Conservation (phyloP, 176 grass and related monocot species). For the Melocanna baccifera region DNA sequence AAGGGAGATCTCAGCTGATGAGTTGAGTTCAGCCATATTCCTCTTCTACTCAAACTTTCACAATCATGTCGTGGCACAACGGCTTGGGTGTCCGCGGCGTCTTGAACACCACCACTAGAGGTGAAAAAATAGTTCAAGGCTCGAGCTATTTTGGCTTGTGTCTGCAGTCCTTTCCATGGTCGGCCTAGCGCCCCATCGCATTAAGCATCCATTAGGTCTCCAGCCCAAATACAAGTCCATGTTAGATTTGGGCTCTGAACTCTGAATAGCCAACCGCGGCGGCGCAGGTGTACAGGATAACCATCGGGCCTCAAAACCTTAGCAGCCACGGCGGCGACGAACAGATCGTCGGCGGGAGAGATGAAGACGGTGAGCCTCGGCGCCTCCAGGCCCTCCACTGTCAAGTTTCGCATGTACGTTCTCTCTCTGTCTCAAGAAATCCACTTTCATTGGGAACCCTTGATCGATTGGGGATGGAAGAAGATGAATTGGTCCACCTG, state of each 20-base stretch:
- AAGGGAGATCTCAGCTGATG: too few relatives aligned
- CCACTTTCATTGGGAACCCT: not conserved
- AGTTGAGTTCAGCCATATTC: too few relatives aligned
- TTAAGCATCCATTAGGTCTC: not conserved
- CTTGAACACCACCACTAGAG: too few relatives aligned
- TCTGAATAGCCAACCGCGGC: not conserved
- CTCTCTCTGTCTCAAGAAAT: not conserved
- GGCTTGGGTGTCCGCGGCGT: too few relatives aligned
- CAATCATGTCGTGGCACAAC: too few relatives aligned
- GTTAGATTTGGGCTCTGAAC: not conserved
- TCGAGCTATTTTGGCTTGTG: too few relatives aligned
- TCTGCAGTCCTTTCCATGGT: too few relatives aligned
- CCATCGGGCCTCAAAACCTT: not conserved
- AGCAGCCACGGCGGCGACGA: slow-evolving; percentile 12
- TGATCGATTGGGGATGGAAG: not conserved
- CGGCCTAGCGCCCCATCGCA: too few relatives aligned
- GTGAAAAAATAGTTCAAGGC: too few relatives aligned
- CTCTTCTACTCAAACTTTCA: too few relatives aligned
- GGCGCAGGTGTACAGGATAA: not conserved
- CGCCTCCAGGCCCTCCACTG: slow-evolving; percentile 45
- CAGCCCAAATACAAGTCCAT: too few relatives aligned
- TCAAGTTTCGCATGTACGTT: slow-evolving; percentile 75
- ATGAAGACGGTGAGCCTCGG: slow-evolving; percentile 59
- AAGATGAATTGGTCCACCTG: not conserved
- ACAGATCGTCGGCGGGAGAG: not conserved